Conservation (phyloP, 441 rosid genomes). For the Cnidoscolus chayamansa region DNA sequence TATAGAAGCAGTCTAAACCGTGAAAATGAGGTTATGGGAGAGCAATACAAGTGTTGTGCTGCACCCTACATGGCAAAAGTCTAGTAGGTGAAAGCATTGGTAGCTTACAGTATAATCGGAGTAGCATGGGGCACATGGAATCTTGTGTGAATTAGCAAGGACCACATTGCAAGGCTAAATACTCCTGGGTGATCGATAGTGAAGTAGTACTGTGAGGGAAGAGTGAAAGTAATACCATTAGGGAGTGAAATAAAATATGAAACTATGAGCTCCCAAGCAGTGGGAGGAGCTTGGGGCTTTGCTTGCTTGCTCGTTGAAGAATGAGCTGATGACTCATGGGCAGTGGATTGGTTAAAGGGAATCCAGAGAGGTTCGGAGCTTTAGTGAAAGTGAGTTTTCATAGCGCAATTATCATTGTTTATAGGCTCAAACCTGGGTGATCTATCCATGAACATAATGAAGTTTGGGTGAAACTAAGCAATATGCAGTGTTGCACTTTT, state of each 20-base stretch:
- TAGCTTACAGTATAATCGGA: neutral
- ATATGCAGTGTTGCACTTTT: too few relatives aligned
- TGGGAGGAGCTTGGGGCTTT: neutral
- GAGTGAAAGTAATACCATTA: neutral
- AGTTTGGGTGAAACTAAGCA: neutral
- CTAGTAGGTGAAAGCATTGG: neutral
- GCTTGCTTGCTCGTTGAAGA: neutral
- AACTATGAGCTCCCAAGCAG: neutral
- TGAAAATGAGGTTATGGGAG: too few relatives aligned
- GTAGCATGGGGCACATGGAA: constrained; percentile 2
- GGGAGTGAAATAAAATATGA: neutral
- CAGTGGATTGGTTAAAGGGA: neutral
- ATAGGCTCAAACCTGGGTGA: neutral
- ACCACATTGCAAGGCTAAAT: constrained; percentile 13
- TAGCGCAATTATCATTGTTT: too few relatives aligned
- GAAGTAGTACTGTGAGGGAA: neutral
- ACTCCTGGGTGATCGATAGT: constrained; percentile 8
- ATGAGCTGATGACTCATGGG: neutral
- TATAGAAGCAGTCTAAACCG: too few relatives aligned
- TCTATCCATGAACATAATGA: neutral
- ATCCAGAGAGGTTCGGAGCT: neutral
- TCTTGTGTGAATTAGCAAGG: constrained; percentile 6
- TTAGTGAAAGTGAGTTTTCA: neutral
- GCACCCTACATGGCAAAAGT: neutral
- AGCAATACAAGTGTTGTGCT: neutral